phyloP scores from a whole-genome alignment of 2,329 filamentous ascomycete genomes.

The Ambrosiella xylebori region DNA sequence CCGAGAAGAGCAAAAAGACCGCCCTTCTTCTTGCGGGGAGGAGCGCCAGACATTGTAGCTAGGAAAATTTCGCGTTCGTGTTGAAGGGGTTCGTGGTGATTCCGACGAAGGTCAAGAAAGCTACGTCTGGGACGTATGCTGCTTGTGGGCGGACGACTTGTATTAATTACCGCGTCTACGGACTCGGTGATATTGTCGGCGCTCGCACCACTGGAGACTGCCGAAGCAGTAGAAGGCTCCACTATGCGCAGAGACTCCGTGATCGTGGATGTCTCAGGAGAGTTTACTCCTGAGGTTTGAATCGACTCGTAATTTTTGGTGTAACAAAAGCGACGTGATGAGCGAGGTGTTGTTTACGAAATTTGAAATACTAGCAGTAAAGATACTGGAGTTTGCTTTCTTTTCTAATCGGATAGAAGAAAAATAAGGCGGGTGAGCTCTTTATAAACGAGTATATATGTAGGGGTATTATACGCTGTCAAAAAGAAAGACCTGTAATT shows the following conservation, averaged over 20 bases:
- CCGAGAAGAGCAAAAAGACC: constrained; percentile 44
- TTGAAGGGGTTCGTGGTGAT: constrained; percentile 14
- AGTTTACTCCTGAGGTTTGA: constrained; percentile 11
- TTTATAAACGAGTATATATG: neutral
- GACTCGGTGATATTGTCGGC: constrained; percentile 10
- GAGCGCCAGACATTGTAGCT: constrained; percentile 21
- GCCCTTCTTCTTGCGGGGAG: constrained; percentile 35
- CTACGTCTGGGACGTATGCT: constrained; percentile 12
- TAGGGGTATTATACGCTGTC: constrained; percentile 1
- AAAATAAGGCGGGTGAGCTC: neutral
- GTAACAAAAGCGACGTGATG: neutral
- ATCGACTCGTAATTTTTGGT: neutral
- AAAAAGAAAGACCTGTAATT: constrained; percentile 1
- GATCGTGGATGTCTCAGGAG: constrained; percentile 13
- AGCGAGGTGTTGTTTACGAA: neutral
- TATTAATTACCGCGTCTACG: constrained; percentile 8
- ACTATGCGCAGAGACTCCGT: constrained; percentile 14
- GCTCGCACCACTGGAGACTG: constrained; percentile 12
- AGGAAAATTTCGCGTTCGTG: constrained; percentile 13
- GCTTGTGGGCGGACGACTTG: constrained; percentile 10
- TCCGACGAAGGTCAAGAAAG: constrained; percentile 15
- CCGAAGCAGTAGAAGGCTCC: constrained; percentile 13
- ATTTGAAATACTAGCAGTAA: neutral
- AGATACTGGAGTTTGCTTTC: neutral
- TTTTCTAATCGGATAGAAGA: too few species aligned